phyloP scores from a whole-genome alignment of 148 eudicot species.

The Fagopyrum esculentum region DNA sequence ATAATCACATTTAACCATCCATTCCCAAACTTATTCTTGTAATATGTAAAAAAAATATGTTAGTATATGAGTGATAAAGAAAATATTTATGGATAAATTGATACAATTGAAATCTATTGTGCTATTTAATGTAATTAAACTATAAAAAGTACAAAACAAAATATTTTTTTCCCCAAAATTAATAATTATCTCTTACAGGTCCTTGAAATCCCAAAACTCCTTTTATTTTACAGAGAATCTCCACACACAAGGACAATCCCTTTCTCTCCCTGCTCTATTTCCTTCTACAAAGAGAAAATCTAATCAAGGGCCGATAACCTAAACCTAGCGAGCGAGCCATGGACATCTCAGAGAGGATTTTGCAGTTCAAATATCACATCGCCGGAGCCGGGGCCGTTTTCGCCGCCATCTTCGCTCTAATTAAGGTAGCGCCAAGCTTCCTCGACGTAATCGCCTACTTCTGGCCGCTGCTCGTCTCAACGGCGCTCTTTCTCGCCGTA shows the following conservation, averaged over 20 bases:
- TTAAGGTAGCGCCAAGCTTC: constrained; percentile 45
- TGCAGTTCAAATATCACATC: constrained; percentile 45
- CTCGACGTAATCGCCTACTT: constrained; percentile 50
- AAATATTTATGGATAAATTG: background rate
- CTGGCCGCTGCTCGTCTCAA: constrained; percentile 69
- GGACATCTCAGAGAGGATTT: constrained; percentile 57
- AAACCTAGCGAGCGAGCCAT: constrained; percentile 23
- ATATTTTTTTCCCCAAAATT: background rate
- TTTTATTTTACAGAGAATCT: constrained; percentile 8
- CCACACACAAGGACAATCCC: background rate
- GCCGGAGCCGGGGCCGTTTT: constrained; percentile 22
- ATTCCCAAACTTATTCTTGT: no score
- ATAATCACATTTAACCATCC: no score
- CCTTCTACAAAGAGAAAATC: background rate
- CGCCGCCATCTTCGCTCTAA: constrained; percentile 14
- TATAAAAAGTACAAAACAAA: background rate
- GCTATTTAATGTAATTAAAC: background rate
- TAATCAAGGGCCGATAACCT: background rate
- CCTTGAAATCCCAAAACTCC: constrained; percentile 3
- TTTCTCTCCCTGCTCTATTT: background rate
- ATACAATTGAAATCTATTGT: background rate
- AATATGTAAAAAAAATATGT: no score
- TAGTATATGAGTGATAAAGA: no score
- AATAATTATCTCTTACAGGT: background rate
- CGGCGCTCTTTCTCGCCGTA: constrained; percentile 61